Percentiles rank a stretch among this genome's conserved stretches.
phyloP scores from a whole-genome alignment of 1,139 yeast species.

The Sugiyamaella paludigena region DNA sequence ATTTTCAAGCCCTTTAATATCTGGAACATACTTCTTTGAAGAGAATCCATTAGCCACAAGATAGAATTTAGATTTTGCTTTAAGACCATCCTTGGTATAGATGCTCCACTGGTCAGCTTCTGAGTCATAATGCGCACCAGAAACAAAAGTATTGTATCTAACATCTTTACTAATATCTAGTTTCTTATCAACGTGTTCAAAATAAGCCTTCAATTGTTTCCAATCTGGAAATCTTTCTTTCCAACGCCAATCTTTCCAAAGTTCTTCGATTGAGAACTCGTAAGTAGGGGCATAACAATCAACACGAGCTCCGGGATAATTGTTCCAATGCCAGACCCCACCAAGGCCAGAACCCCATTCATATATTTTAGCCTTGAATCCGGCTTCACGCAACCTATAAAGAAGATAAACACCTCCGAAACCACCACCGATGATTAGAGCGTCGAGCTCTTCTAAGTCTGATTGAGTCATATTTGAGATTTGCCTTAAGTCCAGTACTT shows the following conservation, averaged over 20 bases:
- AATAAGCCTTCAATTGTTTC: constrained; percentile 49
- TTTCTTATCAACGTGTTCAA: constrained; percentile 43
- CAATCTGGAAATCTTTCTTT: constrained; percentile 46
- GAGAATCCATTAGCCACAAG: constrained; percentile 37
- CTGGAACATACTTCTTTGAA: constrained; percentile 29
- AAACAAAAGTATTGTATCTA: constrained; percentile 38
- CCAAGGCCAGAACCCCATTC: constrained; percentile 49
- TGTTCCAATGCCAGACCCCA: constrained; percentile 57
- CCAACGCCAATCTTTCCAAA: constrained; percentile 47
- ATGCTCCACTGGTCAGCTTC: constrained; percentile 42
- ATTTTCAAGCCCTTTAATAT: constrained; percentile 27
- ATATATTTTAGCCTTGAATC: constrained; percentile 42
- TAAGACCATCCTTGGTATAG: constrained; percentile 35
- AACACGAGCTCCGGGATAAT: constrained; percentile 50
- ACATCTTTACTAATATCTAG: constrained; percentile 39
- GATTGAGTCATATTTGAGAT: no score
- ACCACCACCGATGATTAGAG: constrained; percentile 50
- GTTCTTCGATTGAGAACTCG: constrained; percentile 47
- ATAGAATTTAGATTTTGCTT: constrained; percentile 42
- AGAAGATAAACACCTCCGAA: constrained; percentile 46
- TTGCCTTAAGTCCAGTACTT: no score
- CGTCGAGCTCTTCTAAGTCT: constrained; percentile 19
- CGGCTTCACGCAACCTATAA: constrained; percentile 37
- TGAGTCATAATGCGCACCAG: constrained; percentile 39
- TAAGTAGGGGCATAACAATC: constrained; percentile 53